phyloP scores from a whole-genome alignment of 139 green algal species.

The Haematococcus lacustris region DNA sequence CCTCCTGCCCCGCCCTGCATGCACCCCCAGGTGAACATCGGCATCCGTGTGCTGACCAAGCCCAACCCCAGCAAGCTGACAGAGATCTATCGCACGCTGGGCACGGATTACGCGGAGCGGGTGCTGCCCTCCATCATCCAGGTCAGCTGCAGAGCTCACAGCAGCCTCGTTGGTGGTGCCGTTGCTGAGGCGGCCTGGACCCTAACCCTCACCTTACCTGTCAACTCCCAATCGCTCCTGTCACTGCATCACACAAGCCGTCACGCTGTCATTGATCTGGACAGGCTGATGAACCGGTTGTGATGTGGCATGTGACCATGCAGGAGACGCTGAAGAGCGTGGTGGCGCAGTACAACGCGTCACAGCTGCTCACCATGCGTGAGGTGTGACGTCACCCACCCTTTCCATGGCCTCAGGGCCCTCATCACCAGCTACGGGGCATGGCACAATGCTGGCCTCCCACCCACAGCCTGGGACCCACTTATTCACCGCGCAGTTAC shows the following conservation, averaged over 20 bases:
- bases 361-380: slow-evolving; percentile 94
- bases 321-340: slow-evolving; percentile 94
- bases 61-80: slow-evolving; percentile 80
- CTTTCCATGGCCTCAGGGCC: no score
- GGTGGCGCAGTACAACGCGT: slow-evolving; percentile 98
- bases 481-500: no score
- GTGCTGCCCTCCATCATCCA: slow-evolving; percentile 97
- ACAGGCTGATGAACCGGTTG: no score
- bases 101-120: slow-evolving; percentile 86
- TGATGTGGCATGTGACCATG: no score
- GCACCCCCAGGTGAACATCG: slow-evolving; percentile 94
- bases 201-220: background rate
- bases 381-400: slow-evolving; percentile 58
- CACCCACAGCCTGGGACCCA: no score
- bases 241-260: no score
- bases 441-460: no score
- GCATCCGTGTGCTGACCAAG: slow-evolving; percentile 90
- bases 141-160: slow-evolving; percentile 15
- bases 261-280: no score
- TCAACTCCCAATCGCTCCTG: no score
- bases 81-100: slow-evolving; percentile 90
- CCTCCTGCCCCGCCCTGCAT: no score
- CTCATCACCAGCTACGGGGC: no score
- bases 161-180: background rate
- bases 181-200: background rate